A percentile compares a stretch with the other conserved stretches of the same genome.
These are phyloP conservation scores for Zymoseptoria pseudotritici DNA, from an alignment of 2,329 filamentous ascomycete genomes.

Conservation along the genomic window DNA sequence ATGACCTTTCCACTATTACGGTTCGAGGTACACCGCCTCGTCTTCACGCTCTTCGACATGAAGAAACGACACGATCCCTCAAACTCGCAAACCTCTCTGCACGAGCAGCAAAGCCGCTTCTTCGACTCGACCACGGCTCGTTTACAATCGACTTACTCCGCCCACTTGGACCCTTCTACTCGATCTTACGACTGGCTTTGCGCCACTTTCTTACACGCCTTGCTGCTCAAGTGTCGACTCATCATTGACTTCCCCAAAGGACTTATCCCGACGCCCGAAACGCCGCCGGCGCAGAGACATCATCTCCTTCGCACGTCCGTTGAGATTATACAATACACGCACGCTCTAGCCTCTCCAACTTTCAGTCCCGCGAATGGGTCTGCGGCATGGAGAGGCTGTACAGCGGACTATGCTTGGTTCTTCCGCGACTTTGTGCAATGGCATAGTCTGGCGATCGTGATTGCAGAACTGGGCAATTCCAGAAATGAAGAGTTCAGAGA, in stretches of 20 bases:
- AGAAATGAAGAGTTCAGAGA: conserved; percentile 16
- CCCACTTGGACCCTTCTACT: conserved; percentile 15
- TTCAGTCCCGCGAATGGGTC: neutral
- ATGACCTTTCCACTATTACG: conserved; percentile 18
- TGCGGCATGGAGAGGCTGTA: conserved; percentile 6
- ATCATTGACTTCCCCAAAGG: conserved; percentile 21
- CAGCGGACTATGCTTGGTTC: conserved; percentile 20
- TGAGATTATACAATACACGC: conserved; percentile 19
- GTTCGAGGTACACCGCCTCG: conserved; percentile 18
- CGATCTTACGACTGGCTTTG: conserved; percentile 24
- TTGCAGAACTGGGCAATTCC: conserved; percentile 22
- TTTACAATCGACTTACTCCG: conserved; percentile 14
- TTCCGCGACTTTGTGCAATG: conserved; percentile 23
- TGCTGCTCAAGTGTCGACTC: conserved; percentile 23
- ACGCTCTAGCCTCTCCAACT: conserved; percentile 6
- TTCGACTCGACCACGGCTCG: conserved; percentile 8
- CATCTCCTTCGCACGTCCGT: conserved; percentile 19
- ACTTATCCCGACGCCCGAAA: conserved; percentile 14
- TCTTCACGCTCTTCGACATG: conserved; percentile 13
- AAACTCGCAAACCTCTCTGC: neutral
- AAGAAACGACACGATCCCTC: neutral
- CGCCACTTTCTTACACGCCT: conserved; percentile 14
- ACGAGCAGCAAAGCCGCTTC: conserved; percentile 11
- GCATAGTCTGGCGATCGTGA: conserved; percentile 23
- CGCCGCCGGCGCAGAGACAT: conserved; percentile 15